These are phyloP conservation scores for Escovopsis sp. DNA, from an alignment of 2,329 filamentous ascomycete species.

Conservation along the genomic window DNA sequence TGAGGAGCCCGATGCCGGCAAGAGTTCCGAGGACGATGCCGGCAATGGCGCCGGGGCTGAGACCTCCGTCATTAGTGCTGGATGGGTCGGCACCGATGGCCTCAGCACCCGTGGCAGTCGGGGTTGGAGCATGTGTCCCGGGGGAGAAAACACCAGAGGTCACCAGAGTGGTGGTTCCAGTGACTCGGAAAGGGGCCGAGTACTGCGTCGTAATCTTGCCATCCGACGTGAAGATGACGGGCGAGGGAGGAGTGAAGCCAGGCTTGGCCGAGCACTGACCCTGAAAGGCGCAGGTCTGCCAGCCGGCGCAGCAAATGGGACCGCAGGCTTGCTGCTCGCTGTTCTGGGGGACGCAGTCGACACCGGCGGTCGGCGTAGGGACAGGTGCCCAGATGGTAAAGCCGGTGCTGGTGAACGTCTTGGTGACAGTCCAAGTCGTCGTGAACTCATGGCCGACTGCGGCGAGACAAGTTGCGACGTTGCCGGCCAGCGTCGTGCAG, in stretches of 20 bases:
- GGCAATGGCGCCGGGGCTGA: conserved; percentile 62
- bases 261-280: conserved; percentile 44
- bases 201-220: conserved; percentile 40
- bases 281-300: conserved; percentile 48
- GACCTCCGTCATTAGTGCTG: conserved; percentile 24
- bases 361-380: conserved; percentile 28
- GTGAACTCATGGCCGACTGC: conserved; percentile 28
- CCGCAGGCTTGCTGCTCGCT: conserved; percentile 49
- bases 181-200: conserved; percentile 36
- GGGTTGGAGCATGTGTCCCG: conserved; percentile 16
- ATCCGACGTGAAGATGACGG: conserved; percentile 30
- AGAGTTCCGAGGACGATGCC: conserved; percentile 67
- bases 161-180: conserved; percentile 38
- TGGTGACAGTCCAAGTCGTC: conserved; percentile 46
- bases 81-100: conserved; percentile 23
- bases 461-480: conserved; percentile 34
- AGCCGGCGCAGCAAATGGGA: conserved; percentile 52
- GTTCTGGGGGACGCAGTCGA: conserved; percentile 35
- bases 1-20: conserved; percentile 49
- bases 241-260: conserved; percentile 28
- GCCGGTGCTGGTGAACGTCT: conserved; percentile 44
- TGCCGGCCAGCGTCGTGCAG: conserved; percentile 35
- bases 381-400: conserved; percentile 34
- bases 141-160: conserved; percentile 37
- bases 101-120: conserved; percentile 29